These are phyloP conservation scores for Yarrowia phangngaensis DNA, from an alignment of 805 yeast genomes.

Conservation along the genomic window DNA sequence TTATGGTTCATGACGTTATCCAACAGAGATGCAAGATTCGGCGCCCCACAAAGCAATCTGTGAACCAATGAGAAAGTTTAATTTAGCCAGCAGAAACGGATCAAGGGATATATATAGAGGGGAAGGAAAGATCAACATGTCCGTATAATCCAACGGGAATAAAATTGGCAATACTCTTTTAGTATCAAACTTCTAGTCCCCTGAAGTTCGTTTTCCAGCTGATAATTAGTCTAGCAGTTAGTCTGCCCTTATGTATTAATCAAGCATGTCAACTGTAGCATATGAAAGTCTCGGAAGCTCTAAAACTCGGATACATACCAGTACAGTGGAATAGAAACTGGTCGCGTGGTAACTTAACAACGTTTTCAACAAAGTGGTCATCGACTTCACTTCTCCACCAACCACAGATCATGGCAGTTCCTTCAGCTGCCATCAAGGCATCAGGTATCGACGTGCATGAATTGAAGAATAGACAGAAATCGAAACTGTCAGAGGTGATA, in stretches of 20 bases:
- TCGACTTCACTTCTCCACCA: too few relatives aligned
- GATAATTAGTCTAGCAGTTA: too few relatives aligned
- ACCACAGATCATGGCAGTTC: slow-evolving; percentile 21
- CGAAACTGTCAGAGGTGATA: too few relatives aligned
- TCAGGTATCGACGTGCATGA: slow-evolving; percentile 3
- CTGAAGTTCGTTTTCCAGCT: too few relatives aligned
- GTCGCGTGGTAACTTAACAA: slow-evolving; percentile 10
- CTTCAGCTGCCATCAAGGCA: slow-evolving; percentile 19
- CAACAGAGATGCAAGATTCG: slow-evolving; percentile 17
- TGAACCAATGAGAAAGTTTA: too few relatives aligned
- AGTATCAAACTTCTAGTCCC: too few relatives aligned
- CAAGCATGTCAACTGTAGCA: not conserved
- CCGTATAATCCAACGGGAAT: not conserved
- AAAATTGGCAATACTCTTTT: too few relatives aligned
- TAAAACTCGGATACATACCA: too few relatives aligned
- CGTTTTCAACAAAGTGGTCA: too few relatives aligned
- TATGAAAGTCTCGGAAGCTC: not conserved
- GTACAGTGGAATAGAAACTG: too few relatives aligned
- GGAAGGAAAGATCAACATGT: not conserved
- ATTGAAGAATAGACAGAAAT: not conserved
- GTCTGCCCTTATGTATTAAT: too few relatives aligned
- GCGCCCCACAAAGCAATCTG: slow-evolving; percentile 25
- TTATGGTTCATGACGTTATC: not conserved
- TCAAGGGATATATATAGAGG: not conserved
- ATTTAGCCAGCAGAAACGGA: not conserved